Base-by-base conservation (phyloP, 179 eudicot genomes). In the Patellifolia procumbens region DNA sequence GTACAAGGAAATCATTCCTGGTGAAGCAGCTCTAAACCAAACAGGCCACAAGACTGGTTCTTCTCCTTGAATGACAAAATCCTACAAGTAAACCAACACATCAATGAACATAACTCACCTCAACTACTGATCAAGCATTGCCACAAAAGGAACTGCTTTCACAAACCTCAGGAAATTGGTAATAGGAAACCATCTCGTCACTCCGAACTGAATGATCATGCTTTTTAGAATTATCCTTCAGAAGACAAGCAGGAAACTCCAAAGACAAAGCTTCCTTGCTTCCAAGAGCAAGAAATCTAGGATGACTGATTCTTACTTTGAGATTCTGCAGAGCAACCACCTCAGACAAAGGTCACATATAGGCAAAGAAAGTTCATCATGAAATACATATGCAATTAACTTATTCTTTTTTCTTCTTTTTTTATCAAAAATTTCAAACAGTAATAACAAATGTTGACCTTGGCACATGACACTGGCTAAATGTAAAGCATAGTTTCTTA, bases 21-120 rank as follows among this genome's bases (percentile, higher is more conserved):
- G 89, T 77, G 86, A 80, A 76, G 99, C 93, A 81, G 97, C 97
- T 83, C 92, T 85, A 83, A 95, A 85, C 97, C 97, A 95, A 53
- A 93, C 85, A 58, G 99, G 97, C 97, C 94, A 93, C 43, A 65
- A 68, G 81, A 95, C 78, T 63, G 96, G 93, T 76, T 83, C 81
- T 55, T 79, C 84, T 66, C 87, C 89, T 75, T 84, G 83, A 80
- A 90, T 81, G 20, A 77, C 66, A 58, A 86, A 81, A 79, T 88
- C 87, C 97, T 95, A 85, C 43, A 74, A 75, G 73, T 48, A 45
- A 78, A 24, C 67, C 76, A 7, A 68, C 72, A 68, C 2, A 29
- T 46, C 19, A 46, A 48, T 28, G 1, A 46, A 16, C 15, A 17
- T 29, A 26, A 8, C 16, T 2, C 24, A 5, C 72, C 46, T 6